Base-by-base conservation (phyloP, 306 rosid genomes). In the Prosopis cineraria region DNA sequence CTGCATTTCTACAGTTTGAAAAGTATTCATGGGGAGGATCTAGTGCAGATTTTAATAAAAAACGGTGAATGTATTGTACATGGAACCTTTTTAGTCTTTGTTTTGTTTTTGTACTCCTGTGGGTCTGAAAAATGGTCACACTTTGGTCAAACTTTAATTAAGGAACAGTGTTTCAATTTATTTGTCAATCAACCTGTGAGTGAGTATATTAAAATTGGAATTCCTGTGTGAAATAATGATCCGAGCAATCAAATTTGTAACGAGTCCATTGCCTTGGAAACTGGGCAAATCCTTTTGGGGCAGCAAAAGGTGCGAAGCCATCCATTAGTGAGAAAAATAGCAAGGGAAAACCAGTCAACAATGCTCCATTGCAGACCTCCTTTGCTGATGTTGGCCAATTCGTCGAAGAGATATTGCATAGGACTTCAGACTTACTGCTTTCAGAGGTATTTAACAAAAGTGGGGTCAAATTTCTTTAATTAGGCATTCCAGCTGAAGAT, bases 381-480 rank as follows among this genome's bases (percentile, higher is more conserved):
- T 65, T 50, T 64, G 82, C 96, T 56, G 90, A 96, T 73, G 97
- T 82, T 74, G 94, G 87, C 59, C 84, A 89, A 78, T 85, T 87
- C 77, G 94, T 91, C 7, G 93, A 93, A 73, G 91, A 86, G 76
- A 91, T 96, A 82, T 84, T 96, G 82, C 78, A 87, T 1, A 91
- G 82, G 87, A 90, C 98, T 68, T 88, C 97, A 11, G 69, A 87
- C 0, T 41, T 93, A 62, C 82, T 93, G 80, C 86, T 90, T 74
- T 84, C 93, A 65, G 91, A 95, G 99, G 99, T 90, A 81, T 66
- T 55, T 55, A 2, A 72, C 52, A 45, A 4, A 16, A 63, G 41
- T n/a, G n/a, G n/a, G n/a, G n/a, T 48, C 39, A 11, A 72, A 60
- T 47, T 75, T 48, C 29, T 36, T 41, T n/a, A n/a, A 29, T 39